Evolutionary conservation across 345 rosid species (phyloP).

Genomic region (Brassica incana): DNA sequence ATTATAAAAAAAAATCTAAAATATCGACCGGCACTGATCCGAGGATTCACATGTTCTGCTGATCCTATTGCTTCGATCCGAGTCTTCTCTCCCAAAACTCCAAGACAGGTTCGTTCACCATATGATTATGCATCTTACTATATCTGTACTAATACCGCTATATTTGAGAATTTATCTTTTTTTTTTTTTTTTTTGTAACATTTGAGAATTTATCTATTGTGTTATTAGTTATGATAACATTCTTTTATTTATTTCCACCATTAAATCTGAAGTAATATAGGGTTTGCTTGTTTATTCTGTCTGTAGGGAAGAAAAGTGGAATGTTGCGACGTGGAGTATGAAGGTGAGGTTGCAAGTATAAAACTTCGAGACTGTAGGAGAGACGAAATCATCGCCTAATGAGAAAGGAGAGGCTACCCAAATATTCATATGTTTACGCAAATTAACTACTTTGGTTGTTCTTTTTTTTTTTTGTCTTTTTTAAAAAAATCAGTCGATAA

Average conservation of each 20-base stretch:
- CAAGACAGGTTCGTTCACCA: conserved; percentile 42
- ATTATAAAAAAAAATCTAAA: too few relatives aligned
- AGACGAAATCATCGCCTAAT: conserved; percentile 53
- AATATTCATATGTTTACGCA: background rate
- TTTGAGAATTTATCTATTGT: conserved; percentile 2
- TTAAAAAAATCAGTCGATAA: too few relatives aligned
- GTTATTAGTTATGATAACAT: background rate
- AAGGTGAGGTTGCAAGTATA: conserved; percentile 37
- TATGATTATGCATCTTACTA: background rate
- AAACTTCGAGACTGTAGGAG: conserved; percentile 47
- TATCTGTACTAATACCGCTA: background rate
- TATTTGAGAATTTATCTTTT: background rate
- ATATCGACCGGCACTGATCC: too few relatives aligned
- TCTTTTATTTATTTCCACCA: background rate
- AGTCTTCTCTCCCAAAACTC: conserved; percentile 44
- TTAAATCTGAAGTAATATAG: background rate
- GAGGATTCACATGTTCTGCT: conserved; percentile 35
- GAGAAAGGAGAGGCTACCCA: background rate
- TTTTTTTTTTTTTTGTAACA: too few relatives aligned
- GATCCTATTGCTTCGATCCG: conserved; percentile 44
- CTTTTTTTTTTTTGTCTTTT: too few relatives aligned
- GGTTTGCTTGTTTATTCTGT: background rate
- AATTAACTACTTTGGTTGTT: too few relatives aligned
- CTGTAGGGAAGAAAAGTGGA: conserved; percentile 41
- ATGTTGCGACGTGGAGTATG: conserved; percentile 55